Evolutionary conservation across 179 eudicot species (phyloP).

Genomic region (Amaranthus tricolor): DNA sequence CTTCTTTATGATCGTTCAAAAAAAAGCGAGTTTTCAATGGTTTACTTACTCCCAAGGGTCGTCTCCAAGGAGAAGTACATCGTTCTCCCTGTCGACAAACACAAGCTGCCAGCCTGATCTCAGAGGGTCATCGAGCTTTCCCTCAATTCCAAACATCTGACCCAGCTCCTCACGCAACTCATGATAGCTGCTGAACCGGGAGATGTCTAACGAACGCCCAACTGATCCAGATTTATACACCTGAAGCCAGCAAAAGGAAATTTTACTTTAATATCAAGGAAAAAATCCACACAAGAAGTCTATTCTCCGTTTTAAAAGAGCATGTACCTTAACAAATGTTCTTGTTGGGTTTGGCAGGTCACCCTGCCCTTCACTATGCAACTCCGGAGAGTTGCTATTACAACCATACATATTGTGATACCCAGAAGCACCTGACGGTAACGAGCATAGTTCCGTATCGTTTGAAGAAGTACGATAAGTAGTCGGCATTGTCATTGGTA

Average conservation of each 20-base stretch:
- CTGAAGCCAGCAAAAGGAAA: slow-evolving; percentile 35
- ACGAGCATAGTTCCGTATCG: slow-evolving; percentile 60
- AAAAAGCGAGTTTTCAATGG: neutral
- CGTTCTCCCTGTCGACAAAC: slow-evolving; percentile 64
- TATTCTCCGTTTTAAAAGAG: neutral
- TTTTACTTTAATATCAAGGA: neutral
- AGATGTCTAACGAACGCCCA: slow-evolving; percentile 94
- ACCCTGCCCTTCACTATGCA: slow-evolving; percentile 73
- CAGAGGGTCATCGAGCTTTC: slow-evolving; percentile 89
- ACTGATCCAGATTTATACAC: slow-evolving; percentile 89
- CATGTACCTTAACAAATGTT: slow-evolving; percentile 81
- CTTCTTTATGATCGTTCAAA: neutral
- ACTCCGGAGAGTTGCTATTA: slow-evolving; percentile 75
- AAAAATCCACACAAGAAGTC: neutral
- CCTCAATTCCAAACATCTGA: slow-evolving; percentile 92
- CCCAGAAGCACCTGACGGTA: slow-evolving; percentile 65
- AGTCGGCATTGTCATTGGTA: slow-evolving; percentile 73
- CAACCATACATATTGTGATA: slow-evolving; percentile 67
- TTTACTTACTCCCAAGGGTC: slow-evolving; percentile 97
- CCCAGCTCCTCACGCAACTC: slow-evolving; percentile 94
- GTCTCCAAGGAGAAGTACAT: slow-evolving; percentile 85
- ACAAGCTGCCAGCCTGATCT: slow-evolving; percentile 80
- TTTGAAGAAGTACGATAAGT: slow-evolving; percentile 42
- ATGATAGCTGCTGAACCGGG: slow-evolving; percentile 92
- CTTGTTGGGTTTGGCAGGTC: slow-evolving; percentile 53